Evolutionary conservation across 805 yeast genomes (phyloP).

Genomic region (Zygosaccharomyces lentus): DNA sequence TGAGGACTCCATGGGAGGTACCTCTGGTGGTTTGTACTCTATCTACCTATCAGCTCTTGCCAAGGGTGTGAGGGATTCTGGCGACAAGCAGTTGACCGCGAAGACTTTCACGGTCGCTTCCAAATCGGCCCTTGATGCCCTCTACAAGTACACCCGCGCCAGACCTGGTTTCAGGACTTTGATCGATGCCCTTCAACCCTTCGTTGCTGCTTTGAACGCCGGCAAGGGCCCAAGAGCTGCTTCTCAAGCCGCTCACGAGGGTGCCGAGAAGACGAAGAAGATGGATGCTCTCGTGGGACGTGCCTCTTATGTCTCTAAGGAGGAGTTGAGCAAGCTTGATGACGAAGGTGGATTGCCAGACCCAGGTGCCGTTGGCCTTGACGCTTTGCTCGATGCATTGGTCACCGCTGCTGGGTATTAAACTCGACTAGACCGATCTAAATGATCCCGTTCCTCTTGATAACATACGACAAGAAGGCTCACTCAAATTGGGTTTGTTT

Average conservation of each 20-base stretch:
- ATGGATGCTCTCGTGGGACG: conserved; percentile 87
- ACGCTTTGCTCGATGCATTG: conserved; percentile 40
- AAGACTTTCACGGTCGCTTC: conserved; percentile 52
- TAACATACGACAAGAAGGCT: too few relatives aligned
- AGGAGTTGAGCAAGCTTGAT: conserved; percentile 44
- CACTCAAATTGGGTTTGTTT: too few relatives aligned
- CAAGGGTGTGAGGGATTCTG: conserved; percentile 39
- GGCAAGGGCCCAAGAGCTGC: conserved; percentile 57
- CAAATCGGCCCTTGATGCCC: conserved; percentile 76
- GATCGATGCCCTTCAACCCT: conserved; percentile 85
- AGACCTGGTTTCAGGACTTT: conserved; percentile 84
- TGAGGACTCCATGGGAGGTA: conserved; percentile 92
- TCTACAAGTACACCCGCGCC: conserved; percentile 84
- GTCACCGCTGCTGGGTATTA: conserved; percentile 19
- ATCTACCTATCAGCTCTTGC: conserved; percentile 78
- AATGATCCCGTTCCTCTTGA: too few relatives aligned
- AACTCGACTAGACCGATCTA: neutral
- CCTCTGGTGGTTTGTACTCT: conserved; percentile 90
- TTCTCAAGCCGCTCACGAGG: conserved; percentile 61
- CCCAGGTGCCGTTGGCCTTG: conserved; percentile 91
- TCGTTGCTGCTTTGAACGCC: conserved; percentile 57
- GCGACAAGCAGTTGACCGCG: conserved; percentile 37
- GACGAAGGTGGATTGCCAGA: conserved; percentile 69
- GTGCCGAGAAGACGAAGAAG: conserved; percentile 71
- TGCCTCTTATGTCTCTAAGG: conserved; percentile 81